A percentile compares a stretch with the other conserved stretches of the same genome.
These are phyloP conservation scores for Trichothecium roseum DNA, from an alignment of 2,329 filamentous ascomycete species.

Conservation along the genomic window DNA sequence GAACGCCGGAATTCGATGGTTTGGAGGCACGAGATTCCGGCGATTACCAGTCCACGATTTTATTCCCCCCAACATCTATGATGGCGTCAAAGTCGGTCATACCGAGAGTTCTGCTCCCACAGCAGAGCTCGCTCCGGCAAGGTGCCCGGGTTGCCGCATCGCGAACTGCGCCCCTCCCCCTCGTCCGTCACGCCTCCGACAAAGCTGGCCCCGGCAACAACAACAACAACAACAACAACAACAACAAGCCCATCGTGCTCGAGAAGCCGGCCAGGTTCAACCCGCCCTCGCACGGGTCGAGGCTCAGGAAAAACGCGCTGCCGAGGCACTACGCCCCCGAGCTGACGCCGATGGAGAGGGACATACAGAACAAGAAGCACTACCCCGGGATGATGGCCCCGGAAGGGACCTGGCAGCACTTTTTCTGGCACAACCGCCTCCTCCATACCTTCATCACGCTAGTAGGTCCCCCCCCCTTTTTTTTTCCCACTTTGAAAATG, in stretches of 20 bases:
- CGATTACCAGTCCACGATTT: background rate
- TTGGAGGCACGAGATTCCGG: too few species aligned
- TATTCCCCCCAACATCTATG: background rate
- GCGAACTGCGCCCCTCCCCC: conserved; percentile 24
- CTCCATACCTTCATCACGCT: conserved; percentile 79
- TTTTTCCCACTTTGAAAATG: too few species aligned
- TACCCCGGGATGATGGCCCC: conserved; percentile 90
- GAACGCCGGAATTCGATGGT: background rate
- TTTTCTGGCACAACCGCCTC: conserved; percentile 66
- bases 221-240: conserved; percentile 5
- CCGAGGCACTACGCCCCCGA: conserved; percentile 67
- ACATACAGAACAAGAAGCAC: conserved; percentile 55
- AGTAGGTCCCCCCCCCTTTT: conserved; percentile 44
- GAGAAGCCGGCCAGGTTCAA: conserved; percentile 85
- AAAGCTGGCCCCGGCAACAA: conserved; percentile 3
- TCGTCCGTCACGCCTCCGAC: conserved; percentile 22
- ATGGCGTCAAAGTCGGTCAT: conserved; percentile 44
- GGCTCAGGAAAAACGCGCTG: conserved; percentile 43
- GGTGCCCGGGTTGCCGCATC: conserved; percentile 21
- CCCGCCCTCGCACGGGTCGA: conserved; percentile 77
- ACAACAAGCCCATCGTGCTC: conserved; percentile 56
- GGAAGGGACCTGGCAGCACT: conserved; percentile 69
- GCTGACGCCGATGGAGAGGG: conserved; percentile 53
- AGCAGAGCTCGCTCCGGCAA: conserved; percentile 47
- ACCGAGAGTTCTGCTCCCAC: conserved; percentile 58